Conservation (phyloP, 108 stramenopile genomes). For the Cyclotella cryptica region DNA sequence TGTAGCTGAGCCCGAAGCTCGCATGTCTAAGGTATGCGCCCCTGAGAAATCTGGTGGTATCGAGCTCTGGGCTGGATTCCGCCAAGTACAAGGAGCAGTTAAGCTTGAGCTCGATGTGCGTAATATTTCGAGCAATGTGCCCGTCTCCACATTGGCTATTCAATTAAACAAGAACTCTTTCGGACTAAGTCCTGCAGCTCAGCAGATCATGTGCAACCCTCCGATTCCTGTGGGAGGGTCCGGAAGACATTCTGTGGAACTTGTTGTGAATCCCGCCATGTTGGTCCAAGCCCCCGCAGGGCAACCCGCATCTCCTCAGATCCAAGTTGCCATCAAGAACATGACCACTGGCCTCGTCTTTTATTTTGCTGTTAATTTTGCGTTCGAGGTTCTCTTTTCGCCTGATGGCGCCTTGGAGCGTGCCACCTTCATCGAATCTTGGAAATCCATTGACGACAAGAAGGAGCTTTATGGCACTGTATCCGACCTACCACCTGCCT, state of each 20-base stretch:
- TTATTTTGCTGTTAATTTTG: constrained; percentile 89
- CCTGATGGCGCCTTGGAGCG: constrained; percentile 83
- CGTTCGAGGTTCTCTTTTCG: constrained; percentile 84
- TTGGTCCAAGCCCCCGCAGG: constrained; percentile 71
- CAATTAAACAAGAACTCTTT: constrained; percentile 98
- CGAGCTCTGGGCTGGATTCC: constrained; percentile 84
- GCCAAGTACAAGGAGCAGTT: constrained; percentile 69
- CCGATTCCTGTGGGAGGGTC: constrained; percentile 71
- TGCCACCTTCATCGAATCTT: constrained; percentile 79
- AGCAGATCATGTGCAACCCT: constrained; percentile 86
- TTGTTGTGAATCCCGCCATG: constrained; percentile 83
- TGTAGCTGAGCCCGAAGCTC: constrained; percentile 64
- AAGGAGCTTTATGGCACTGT: constrained; percentile 87
- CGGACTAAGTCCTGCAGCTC: constrained; percentile 91
- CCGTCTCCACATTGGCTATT: constrained; percentile 87
- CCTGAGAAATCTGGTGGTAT: constrained; percentile 91
- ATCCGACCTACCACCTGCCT: constrained; percentile 68
- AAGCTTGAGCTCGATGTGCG: constrained; percentile 88
- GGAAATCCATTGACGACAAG: constrained; percentile 92
- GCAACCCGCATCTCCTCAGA: constrained; percentile 75
- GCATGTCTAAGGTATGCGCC: constrained; percentile 75
- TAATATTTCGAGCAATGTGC: constrained; percentile 74
- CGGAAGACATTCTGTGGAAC: constrained; percentile 64
- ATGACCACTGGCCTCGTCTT: constrained; percentile 89
- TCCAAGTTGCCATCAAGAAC: constrained; percentile 96